These are phyloP conservation scores for Ogataea dorogensis DNA, from an alignment of 805 yeast genomes.

Conservation along the genomic window DNA sequence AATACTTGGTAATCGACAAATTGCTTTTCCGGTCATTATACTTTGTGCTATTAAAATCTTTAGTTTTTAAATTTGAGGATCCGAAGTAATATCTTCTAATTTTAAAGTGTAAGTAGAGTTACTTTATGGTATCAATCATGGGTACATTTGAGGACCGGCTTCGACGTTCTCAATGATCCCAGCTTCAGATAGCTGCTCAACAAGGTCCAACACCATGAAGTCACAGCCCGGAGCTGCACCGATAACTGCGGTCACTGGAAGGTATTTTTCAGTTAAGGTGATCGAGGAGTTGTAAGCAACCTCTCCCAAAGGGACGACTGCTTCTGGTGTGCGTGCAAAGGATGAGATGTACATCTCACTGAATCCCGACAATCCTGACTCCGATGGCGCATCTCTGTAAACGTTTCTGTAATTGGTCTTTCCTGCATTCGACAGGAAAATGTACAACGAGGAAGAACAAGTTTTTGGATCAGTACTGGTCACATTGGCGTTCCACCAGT, in stretches of 20 bases:
- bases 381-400: constrained; percentile 10
- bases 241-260: constrained; percentile 14
- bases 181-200: constrained; percentile 8
- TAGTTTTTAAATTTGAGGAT: no score
- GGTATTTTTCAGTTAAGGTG: constrained; percentile 13
- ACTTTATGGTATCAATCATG: no score
- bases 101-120: no score
- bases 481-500: constrained; percentile 15
- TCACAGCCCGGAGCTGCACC: constrained; percentile 18
- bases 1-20: no score
- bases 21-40: no score
- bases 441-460: constrained; percentile 12
- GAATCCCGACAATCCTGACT: constrained; percentile 7
- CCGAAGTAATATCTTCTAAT: no score
- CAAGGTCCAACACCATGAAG: constrained; percentile 13
- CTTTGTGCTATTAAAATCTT: no score
- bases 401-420: constrained; percentile 12
- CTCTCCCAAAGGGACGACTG: constrained; percentile 14
- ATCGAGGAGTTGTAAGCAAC: constrained; percentile 14
- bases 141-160: constrained; percentile 8
- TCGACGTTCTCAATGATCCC: constrained; percentile 10
- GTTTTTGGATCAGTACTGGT: constrained; percentile 10
- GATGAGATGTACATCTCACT: constrained; percentile 14
- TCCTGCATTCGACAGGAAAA: constrained; percentile 10
- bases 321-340: constrained; percentile 17